Evolutionary conservation across 345 rosid species (phyloP), one percentile per base, ranked within the genome.

Genomic region (Punica granatum): DNA sequence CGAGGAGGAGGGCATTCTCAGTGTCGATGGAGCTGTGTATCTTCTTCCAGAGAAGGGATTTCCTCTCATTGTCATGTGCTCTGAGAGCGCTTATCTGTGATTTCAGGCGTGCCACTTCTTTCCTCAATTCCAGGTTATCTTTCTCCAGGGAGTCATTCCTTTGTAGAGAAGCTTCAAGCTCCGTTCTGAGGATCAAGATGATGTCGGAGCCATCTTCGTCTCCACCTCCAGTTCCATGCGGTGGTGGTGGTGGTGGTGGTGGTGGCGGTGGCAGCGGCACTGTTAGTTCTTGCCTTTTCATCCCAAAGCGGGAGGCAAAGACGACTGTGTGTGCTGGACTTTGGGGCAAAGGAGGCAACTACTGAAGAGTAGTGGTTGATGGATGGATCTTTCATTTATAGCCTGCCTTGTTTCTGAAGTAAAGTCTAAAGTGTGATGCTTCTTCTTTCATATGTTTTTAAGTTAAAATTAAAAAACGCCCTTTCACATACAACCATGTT

Each of bases 21-120:
- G 61, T 68, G 19, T 88, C 91, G 28, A 72, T 76, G 44, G 89
- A 68, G 73, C 72, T 87, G 74, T 93, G 96, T 64, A 90, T 72
- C 81, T 90, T 90, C 86, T 93, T 90, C 98, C 97, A 89, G 15
- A 89, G 88, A 78, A 83, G 72, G 56, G 94, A 80, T 80, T 85
- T 89, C 69, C 97, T 86, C 80, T 89, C 98, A 60, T 85, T 87
- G 58, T 88, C 98, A 64, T 86, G 91, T 35, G 92, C 91, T 80
- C 85, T 87, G 70, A 89, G 86, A 39, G 88, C 83, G 72, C 44
- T 77, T 59, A 93, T 77, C 41, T 86, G 96, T 26, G 88, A 80
- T 79, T 81, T 88, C n/a, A 93, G 75, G 42, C 89, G 90, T 6
- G 77, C 60, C 0, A 85, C 82, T 80, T 93, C 98, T 74, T 81